A percentile compares a stretch with the other conserved stretches of the same genome.
Evolutionary conservation across 2,329 filamentous ascomycete species (phyloP).

Genomic region (Blumeriella jaapii): DNA sequence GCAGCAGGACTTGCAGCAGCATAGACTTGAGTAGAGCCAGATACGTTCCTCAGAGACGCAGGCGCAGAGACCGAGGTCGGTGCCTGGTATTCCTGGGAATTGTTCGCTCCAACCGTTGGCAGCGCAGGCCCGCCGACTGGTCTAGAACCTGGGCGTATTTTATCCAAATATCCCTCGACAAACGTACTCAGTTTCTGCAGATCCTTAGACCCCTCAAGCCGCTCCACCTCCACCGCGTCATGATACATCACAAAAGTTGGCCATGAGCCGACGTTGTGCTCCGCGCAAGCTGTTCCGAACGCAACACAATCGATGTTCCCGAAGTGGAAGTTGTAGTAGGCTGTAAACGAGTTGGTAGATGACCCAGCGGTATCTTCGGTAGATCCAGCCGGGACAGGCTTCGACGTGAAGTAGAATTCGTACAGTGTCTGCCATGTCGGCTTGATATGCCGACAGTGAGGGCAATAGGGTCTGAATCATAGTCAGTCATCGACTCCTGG

Average conservation of each 20-base stretch:
- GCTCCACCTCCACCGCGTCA: conserved; percentile 57
- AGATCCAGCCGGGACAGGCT: conserved; percentile 39
- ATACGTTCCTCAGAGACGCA: no score
- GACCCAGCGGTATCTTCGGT: conserved; percentile 32
- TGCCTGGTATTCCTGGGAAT: conserved; percentile 16
- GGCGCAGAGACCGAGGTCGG: no score
- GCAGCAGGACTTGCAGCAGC: no score
- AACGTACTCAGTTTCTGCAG: conserved; percentile 55
- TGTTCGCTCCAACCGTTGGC: conserved; percentile 57
- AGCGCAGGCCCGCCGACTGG: conserved; percentile 44
- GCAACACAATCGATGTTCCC: conserved; percentile 77
- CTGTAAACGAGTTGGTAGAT: conserved; percentile 50
- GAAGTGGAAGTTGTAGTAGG: conserved; percentile 85
- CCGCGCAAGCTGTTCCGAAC: conserved; percentile 64
- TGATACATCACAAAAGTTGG: conserved; percentile 74
- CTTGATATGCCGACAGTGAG: conserved; percentile 41
- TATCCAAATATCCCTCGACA: conserved; percentile 67
- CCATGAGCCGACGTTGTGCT: conserved; percentile 55
- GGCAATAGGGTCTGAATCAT: conserved; percentile 23
- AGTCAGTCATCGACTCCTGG: not conserved
- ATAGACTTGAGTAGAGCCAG: no score
- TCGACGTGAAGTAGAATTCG: conserved; percentile 79
- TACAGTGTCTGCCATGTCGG: conserved; percentile 86
- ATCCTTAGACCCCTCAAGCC: conserved; percentile 53
- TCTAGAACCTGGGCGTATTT: conserved; percentile 69